Base-by-base conservation (phyloP, 257 asterid genomes). In the Fraxinus anomala region DNA sequence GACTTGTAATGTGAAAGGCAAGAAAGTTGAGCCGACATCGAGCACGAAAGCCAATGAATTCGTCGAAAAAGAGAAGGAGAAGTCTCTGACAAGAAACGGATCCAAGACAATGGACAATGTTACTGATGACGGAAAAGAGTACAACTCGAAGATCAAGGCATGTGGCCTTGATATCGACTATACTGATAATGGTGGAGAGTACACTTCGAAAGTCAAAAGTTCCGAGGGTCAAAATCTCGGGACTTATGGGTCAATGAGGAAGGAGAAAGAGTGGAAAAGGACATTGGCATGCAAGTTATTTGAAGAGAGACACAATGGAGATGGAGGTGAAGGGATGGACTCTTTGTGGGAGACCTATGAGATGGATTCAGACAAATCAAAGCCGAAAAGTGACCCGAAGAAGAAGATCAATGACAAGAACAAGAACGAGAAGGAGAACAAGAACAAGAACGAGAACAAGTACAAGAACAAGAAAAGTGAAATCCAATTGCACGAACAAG, bases 291-390 rank as follows among this genome's bases (percentile, higher is more conserved):
- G 98, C 83, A 92, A 90, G 76, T 84, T 94, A 16, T 94, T 89
- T 69, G 98, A 95, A 74, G 99, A 93, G 40, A 73, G 96, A 74
- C 90, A 86, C 80, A 83, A 87, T 44, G 87, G 61, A 0, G 82
- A 73, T 5, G 91, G 89, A 7, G 88, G 91, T 3, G 97, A 92
- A 80, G 97, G 94, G 49, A 94, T 94, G 99, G 97, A 94, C 71
- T 88, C 91, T 10, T 63, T 94, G 72, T 94, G 99, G 99, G 99
- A 94, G 84, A 82, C 92, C 1, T 87, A 92, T 42, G 98, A 94
- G 44, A 28, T 24, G 39, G 92, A 87, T 37, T 72, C 90, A 3
- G 65, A 0, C 4, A 86, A 83, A 76, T 7, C 72, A 30, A 82
- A 79, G 5, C 11, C 49, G 40, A 69, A 74, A 68, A 24, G 3